A percentile compares a stretch with the other conserved stretches of the same genome.
phyloP scores from a whole-genome alignment of 2,329 filamentous ascomycete species.

The Alternaria dauci region DNA sequence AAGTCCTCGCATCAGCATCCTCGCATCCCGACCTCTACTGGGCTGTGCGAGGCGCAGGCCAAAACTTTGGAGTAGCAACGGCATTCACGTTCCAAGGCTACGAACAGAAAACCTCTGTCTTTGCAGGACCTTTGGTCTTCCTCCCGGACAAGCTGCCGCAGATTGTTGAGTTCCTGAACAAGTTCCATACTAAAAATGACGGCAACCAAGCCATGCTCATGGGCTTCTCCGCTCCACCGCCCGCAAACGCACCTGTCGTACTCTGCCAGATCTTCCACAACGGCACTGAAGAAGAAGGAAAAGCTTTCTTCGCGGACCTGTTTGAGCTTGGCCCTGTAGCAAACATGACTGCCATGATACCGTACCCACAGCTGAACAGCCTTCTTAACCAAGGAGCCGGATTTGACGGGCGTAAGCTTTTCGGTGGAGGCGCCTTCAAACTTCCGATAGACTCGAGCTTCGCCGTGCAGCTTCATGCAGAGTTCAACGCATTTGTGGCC shows the following conservation, averaged over 20 bases:
- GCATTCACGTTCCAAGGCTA: slow-evolving; percentile 55
- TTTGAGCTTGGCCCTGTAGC: slow-evolving; percentile 38
- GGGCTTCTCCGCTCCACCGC: slow-evolving; percentile 42
- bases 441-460: slow-evolving; percentile 39
- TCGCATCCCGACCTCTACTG: slow-evolving; percentile 48
- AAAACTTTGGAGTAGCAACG: slow-evolving; percentile 48
- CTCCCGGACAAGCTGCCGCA: slow-evolving; percentile 38
- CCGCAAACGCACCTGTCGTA: slow-evolving; percentile 39
- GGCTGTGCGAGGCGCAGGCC: slow-evolving; percentile 51
- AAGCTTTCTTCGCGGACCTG: slow-evolving; percentile 37
- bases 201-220: slow-evolving; percentile 41
- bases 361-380: slow-evolving; percentile 47
- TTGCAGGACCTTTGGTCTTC: slow-evolving; percentile 50
- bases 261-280: slow-evolving; percentile 48
- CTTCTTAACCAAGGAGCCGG: slow-evolving; percentile 39
- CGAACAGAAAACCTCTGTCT: slow-evolving; percentile 43
- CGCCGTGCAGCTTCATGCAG: slow-evolving; percentile 34
- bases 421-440: slow-evolving; percentile 49
- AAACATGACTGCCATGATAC: slow-evolving; percentile 36
- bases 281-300: slow-evolving; percentile 41
- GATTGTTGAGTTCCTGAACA: slow-evolving; percentile 42
- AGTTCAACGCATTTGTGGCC: slow-evolving; percentile 40
- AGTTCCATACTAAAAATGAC: slow-evolving; percentile 38
- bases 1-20: slow-evolving; percentile 42
- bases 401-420: slow-evolving; percentile 51